A percentile compares a stretch with the other conserved stretches of the same genome.
These are phyloP conservation scores for Marchantia polymorpha DNA, from an alignment of 225 moss, liverwort and hornwort genomes.

Conservation along the genomic window DNA sequence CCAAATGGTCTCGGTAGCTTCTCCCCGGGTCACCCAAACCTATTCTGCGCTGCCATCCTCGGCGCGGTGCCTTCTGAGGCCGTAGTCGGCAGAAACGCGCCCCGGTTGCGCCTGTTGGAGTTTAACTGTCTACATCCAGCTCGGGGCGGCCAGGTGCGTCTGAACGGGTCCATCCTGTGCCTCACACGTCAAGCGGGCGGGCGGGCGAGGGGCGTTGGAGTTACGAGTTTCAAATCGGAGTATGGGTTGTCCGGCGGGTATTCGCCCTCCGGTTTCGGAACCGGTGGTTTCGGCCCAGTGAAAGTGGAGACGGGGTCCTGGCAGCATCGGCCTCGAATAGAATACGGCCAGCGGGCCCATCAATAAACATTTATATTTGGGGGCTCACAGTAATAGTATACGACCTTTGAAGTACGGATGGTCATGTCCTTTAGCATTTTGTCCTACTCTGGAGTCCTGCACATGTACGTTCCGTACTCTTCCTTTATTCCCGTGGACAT, in stretches of 20 bases:
- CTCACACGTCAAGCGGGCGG: not conserved
- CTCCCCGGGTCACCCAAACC: not conserved
- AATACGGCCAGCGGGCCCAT: not conserved
- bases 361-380: not conserved
- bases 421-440: constrained; percentile 4
- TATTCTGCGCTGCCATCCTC: not conserved
- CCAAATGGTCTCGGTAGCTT: not conserved
- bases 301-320: not conserved
- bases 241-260: not conserved
- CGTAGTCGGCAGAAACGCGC: not conserved
- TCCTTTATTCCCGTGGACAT: not conserved
- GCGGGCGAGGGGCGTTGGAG: not conserved
- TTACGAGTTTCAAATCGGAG: not conserved
- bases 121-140: too few relatives aligned
- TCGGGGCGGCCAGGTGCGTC: not conserved
- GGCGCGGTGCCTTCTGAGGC: not conserved
- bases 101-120: constrained; percentile 1
- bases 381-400: not conserved
- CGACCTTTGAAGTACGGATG: constrained; percentile 15
- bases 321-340: not conserved
- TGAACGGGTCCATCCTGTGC: not conserved
- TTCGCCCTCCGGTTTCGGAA: not conserved
- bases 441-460: not conserved
- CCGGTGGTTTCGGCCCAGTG: not conserved
- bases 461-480: constrained; percentile 6